Percentiles rank a stretch among this genome's conserved stretches.
These are phyloP conservation scores for Sistotremastrum suecicum DNA, from an alignment of 768 basidiomycete species.

Conservation along the genomic window DNA sequence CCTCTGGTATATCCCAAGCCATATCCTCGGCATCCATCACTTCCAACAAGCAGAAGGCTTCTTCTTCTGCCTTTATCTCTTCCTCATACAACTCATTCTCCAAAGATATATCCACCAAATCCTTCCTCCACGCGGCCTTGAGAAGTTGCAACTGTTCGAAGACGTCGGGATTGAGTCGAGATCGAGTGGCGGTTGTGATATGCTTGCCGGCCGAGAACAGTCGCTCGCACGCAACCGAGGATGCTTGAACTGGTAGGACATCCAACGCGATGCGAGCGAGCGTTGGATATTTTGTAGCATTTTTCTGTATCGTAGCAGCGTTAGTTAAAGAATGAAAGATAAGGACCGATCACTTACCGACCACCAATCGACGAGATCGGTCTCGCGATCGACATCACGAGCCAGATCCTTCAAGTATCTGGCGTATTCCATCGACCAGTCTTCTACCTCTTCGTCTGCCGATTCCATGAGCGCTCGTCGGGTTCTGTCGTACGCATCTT, in stretches of 20 bases:
- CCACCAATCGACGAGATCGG: not conserved
- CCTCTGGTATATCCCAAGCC: no score
- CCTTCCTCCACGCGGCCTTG: constrained; percentile 8
- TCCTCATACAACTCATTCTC: constrained; percentile 12
- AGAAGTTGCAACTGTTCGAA: constrained; percentile 12
- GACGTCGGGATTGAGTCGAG: constrained; percentile 2
- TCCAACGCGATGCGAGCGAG: constrained; percentile 9
- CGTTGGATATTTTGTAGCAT: constrained; percentile 2
- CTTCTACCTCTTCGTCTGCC: no score
- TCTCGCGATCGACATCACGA: not conserved
- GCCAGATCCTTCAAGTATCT: not conserved
- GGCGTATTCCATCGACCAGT: no score
- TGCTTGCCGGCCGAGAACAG: constrained; percentile 11
- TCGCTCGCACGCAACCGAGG: constrained; percentile 11
- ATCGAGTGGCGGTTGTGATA: constrained; percentile 1
- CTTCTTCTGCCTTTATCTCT: no score
- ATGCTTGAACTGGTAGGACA: constrained; percentile 11
- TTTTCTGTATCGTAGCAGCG: not conserved
- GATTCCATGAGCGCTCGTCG: no score
- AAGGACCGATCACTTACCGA: not conserved
- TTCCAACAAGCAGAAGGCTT: no score
- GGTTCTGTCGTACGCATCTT: no score
- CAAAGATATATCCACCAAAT: constrained; percentile 9
- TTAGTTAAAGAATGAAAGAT: not conserved
- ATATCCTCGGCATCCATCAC: no score